These are phyloP conservation scores for Cordyceps tenuipes DNA, from an alignment of 2,329 filamentous ascomycete species.

Conservation along the genomic window DNA sequence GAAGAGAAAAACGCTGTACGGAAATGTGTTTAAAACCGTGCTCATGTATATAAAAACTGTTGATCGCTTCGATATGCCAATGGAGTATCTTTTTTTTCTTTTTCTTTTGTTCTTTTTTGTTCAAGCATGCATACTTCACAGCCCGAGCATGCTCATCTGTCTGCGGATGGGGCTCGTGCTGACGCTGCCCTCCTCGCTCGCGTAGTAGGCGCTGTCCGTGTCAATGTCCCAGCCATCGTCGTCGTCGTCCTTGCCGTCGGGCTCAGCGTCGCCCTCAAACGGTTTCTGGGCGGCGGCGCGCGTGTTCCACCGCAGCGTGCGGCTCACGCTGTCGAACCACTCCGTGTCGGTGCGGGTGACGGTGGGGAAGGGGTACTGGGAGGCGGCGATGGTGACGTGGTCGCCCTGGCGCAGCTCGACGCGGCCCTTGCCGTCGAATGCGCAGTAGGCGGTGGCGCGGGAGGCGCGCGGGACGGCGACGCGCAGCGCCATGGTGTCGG, in stretches of 20 bases:
- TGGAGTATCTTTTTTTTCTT: neutral
- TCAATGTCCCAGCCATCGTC: slow-evolving; percentile 85
- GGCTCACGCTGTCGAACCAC: slow-evolving; percentile 93
- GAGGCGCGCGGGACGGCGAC: slow-evolving; percentile 79
- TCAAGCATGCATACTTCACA: slow-evolving; percentile 17
- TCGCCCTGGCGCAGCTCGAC: slow-evolving; percentile 90
- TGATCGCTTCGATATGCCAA: neutral
- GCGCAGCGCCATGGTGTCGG: slow-evolving; percentile 85
- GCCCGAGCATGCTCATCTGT: slow-evolving; percentile 64
- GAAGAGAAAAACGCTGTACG: neutral
- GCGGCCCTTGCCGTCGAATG: slow-evolving; percentile 94
- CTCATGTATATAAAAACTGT: neutral
- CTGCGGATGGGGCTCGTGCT: slow-evolving; percentile 59
- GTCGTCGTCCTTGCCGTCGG: slow-evolving; percentile 41
- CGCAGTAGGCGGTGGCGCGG: slow-evolving; percentile 89
- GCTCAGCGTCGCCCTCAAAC: slow-evolving; percentile 50
- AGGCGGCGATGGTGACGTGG: slow-evolving; percentile 91
- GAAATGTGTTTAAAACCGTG: neutral
- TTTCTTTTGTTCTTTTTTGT: no score
- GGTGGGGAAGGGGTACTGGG: slow-evolving; percentile 94
- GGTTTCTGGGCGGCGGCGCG: slow-evolving; percentile 86
- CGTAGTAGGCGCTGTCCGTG: slow-evolving; percentile 66
- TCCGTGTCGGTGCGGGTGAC: slow-evolving; percentile 83
- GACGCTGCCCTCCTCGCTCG: slow-evolving; percentile 64
- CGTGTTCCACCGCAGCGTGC: slow-evolving; percentile 91